Conservation (phyloP, 2,329 filamentous ascomycete genomes). For the Colletotrichum magnum region DNA sequence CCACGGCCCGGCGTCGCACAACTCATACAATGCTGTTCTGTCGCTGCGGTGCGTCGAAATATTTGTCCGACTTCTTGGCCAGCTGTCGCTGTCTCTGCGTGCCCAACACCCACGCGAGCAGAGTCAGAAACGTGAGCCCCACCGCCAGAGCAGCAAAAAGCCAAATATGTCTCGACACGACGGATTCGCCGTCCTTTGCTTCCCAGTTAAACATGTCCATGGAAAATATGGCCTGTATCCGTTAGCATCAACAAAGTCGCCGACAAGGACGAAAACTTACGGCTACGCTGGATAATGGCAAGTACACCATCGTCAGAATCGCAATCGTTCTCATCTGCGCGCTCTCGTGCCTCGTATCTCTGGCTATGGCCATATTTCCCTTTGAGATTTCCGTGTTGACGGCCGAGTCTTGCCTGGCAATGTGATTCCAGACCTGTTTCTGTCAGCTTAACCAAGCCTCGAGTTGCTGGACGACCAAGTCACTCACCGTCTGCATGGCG, state of each 20-base stretch:
- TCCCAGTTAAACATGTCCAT: constrained; percentile 48
- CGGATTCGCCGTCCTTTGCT: constrained; percentile 39
- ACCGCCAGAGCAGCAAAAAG: constrained; percentile 43
- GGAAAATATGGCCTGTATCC: constrained; percentile 45
- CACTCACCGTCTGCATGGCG: constrained; percentile 46
- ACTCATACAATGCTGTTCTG: neutral
- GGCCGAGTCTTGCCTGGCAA: constrained; percentile 45
- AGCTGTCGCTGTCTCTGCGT: constrained; percentile 3
- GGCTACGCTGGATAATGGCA: constrained; percentile 47
- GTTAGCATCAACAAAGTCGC: neutral
- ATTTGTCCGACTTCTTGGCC: constrained; percentile 2
- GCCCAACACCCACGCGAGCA: constrained; percentile 24
- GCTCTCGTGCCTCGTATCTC: constrained; percentile 45
- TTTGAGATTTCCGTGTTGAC: constrained; percentile 45
- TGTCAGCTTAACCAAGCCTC: neutral
- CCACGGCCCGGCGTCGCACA: neutral
- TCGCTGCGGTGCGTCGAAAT: constrained; percentile 3
- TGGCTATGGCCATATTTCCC: constrained; percentile 44
- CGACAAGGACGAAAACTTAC: neutral
- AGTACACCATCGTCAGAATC: constrained; percentile 48
- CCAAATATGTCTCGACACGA: constrained; percentile 47
- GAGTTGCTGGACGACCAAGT: no score
- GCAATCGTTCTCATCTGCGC: constrained; percentile 49
- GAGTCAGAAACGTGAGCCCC: constrained; percentile 41
- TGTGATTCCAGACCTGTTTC: constrained; percentile 47